phyloP scores from a whole-genome alignment of 192 early-diverging fungal genomes.

The Coemansia asiatica region DNA sequence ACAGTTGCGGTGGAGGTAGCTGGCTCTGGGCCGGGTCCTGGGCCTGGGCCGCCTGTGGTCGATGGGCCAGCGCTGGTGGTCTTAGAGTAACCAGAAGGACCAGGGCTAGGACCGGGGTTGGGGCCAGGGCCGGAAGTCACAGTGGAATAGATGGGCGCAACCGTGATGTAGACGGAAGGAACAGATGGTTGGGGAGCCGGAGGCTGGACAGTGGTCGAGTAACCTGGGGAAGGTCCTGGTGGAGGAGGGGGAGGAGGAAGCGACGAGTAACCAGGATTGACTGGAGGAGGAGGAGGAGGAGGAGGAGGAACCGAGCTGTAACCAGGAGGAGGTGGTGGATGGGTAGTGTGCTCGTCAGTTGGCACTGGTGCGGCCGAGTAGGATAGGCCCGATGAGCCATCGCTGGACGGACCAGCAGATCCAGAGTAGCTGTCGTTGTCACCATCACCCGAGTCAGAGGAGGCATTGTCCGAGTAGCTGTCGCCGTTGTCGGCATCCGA shows the following conservation, averaged over 20 bases:
- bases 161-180: slow-evolving; percentile 4
- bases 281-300: slow-evolving; percentile 6
- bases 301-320: slow-evolving; percentile 6
- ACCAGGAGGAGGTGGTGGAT: slow-evolving; percentile 1
- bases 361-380: not conserved
- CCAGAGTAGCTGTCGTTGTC: not conserved
- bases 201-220: not conserved
- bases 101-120: not conserved
- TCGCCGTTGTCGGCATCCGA: slow-evolving; percentile 4
- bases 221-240: not conserved
- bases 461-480: not conserved
- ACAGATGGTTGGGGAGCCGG: not conserved
- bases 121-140: slow-evolving; percentile 3
- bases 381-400: not conserved
- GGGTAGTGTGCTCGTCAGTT: not conserved
- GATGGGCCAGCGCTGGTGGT: not conserved
- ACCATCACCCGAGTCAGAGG: not conserved
- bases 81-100: too few relatives aligned
- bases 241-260: not conserved
- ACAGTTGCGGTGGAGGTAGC: not conserved
- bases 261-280: not conserved
- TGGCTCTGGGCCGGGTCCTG: not conserved
- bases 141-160: not conserved
- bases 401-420: not conserved
- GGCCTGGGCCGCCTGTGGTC: not conserved